Evolutionary conservation across 306 rosid species (phyloP).

Genomic region (Inga leiocalycina): DNA sequence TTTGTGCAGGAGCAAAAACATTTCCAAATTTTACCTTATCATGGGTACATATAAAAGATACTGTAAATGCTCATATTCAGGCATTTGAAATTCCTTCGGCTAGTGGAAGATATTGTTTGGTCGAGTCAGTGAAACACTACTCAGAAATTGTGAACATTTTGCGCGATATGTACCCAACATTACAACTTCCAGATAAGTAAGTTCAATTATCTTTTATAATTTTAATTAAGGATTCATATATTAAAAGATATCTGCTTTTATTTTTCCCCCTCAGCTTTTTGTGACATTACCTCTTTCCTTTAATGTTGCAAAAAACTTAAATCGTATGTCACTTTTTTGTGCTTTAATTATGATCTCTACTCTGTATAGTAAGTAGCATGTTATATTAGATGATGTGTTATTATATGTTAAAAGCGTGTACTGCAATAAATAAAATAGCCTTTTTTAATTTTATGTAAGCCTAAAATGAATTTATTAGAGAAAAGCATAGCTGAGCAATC

Average conservation of each 20-base stretch:
- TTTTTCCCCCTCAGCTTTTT: background rate
- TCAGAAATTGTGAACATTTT: background rate
- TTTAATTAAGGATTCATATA: background rate
- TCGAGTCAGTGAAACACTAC: background rate
- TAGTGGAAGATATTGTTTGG: background rate
- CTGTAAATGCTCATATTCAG: background rate
- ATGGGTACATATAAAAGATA: background rate
- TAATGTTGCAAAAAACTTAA: background rate
- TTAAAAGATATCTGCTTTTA: background rate
- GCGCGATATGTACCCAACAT: background rate
- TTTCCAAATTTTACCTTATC: background rate
- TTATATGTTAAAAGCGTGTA: background rate
- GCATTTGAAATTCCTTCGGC: background rate
- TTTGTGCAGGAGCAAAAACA: background rate
- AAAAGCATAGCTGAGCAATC: no score
- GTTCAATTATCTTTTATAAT: background rate
- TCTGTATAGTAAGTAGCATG: no score
- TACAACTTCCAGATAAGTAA: background rate
- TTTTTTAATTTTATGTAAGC: no score
- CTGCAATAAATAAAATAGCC: no score
- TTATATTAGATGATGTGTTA: background rate
- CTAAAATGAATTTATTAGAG: no score
- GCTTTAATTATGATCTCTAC: background rate
- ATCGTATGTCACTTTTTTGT: background rate
- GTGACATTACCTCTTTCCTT: background rate